phyloP scores from a whole-genome alignment of 2,329 filamentous ascomycete genomes.

The Ophiocordyceps polyrhachis-furcata region DNA sequence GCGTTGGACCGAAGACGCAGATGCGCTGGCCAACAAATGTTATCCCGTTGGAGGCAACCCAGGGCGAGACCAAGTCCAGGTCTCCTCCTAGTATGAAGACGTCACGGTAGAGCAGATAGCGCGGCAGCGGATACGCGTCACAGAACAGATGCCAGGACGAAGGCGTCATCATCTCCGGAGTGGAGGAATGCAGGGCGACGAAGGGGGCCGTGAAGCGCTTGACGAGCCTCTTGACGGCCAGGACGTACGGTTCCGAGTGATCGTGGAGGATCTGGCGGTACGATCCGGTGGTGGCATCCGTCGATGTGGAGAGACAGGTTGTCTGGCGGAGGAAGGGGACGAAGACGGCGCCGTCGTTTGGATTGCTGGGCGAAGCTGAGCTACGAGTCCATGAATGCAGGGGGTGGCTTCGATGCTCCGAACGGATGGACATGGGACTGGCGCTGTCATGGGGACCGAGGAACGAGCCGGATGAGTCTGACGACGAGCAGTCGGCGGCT shows the following conservation, averaged over 20 bases:
- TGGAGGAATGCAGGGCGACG: constrained; percentile 9
- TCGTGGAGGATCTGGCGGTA: constrained; percentile 14
- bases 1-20: constrained; percentile 1
- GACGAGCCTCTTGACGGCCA: constrained; percentile 18
- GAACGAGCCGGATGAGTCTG: constrained; percentile 2
- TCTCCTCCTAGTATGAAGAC: constrained; percentile 6
- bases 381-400: not conserved
- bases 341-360: constrained; percentile 4
- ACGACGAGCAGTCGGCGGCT: not conserved
- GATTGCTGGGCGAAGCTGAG: not conserved
- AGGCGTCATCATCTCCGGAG: constrained; percentile 3
- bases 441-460: not conserved
- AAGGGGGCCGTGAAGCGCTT: constrained; percentile 19
- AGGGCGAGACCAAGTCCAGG: constrained; percentile 6
- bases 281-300: constrained; percentile 18
- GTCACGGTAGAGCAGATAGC: constrained; percentile 27
- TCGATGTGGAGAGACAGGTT: constrained; percentile 19
- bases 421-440: not conserved
- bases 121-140: constrained; percentile 20
- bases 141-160: constrained; percentile 7
- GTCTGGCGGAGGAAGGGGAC: constrained; percentile 12
- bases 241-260: constrained; percentile 15
- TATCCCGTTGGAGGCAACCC: constrained; percentile 12
- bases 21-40: constrained; percentile 5
- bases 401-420: not conserved